phyloP scores from a whole-genome alignment of 2,329 filamentous ascomycete species.

The Aspergillus pseudonomiae region DNA sequence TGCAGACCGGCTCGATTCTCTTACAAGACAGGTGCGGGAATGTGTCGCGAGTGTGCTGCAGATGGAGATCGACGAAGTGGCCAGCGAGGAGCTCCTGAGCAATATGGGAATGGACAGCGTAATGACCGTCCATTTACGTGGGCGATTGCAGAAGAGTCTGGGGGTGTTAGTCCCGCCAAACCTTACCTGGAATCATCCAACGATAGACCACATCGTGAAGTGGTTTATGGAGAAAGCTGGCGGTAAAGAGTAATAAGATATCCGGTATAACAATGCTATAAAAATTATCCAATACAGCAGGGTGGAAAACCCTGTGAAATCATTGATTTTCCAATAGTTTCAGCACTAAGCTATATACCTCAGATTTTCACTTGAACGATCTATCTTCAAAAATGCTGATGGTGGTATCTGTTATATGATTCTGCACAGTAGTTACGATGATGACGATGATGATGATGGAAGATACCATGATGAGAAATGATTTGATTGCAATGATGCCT shows the following conservation, averaged over 20 bases:
- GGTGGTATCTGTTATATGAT: neutral
- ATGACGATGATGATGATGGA: neutral
- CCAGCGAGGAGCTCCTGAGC: constrained; percentile 35
- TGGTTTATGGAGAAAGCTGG: constrained; percentile 34
- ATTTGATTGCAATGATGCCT: neutral
- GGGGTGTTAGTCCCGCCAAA: constrained; percentile 44
- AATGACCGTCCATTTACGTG: constrained; percentile 42
- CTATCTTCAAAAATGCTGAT: neutral
- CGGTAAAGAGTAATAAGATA: neutral
- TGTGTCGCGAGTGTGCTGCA: constrained; percentile 40
- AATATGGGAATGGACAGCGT: constrained; percentile 47
- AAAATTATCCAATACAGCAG: neutral
- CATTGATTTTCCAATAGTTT: neutral
- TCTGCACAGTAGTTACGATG: neutral
- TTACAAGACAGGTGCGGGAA: constrained; percentile 35
- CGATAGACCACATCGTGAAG: constrained; percentile 41
- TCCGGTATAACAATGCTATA: neutral
- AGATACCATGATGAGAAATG: neutral
- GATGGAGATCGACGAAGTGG: constrained; percentile 36
- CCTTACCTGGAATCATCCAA: constrained; percentile 46
- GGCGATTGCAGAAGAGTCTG: constrained; percentile 38
- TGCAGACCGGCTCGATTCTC: constrained; percentile 32
- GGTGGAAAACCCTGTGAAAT: neutral
- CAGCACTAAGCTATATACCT: neutral
- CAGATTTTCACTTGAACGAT: neutral